Evolutionary conservation across 768 basidiomycete genomes (phyloP).

Genomic region (Lentinula raphanica): DNA sequence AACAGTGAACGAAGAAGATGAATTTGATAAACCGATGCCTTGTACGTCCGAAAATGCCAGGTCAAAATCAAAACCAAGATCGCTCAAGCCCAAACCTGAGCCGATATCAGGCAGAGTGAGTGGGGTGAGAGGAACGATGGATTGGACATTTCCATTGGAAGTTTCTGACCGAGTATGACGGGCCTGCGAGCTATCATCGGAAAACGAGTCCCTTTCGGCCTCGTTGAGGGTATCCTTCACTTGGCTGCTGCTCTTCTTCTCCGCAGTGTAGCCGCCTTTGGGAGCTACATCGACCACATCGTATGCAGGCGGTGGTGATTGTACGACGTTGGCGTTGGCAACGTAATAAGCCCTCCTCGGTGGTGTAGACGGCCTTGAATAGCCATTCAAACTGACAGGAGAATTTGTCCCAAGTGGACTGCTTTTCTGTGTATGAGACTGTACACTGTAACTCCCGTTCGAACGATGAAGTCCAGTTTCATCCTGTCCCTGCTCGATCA

Average conservation of each 20-base stretch:
- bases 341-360: slow-evolving; percentile 38
- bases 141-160: background rate
- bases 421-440: background rate
- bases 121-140: background rate
- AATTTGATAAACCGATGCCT: background rate
- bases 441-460: background rate
- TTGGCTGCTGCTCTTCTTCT: slow-evolving; percentile 1
- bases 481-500: background rate
- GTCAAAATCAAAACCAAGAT: background rate
- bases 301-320: slow-evolving; percentile 46
- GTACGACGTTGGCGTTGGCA: slow-evolving; percentile 26
- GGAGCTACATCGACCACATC: background rate
- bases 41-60: background rate
- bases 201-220: background rate
- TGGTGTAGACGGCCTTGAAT: slow-evolving; percentile 15
- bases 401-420: slow-evolving; percentile 2
- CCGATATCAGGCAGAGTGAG: slow-evolving; percentile 3
- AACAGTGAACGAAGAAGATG: slow-evolving; percentile 3
- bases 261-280: background rate
- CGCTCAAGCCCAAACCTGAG: background rate
- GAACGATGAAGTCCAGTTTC: background rate
- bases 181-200: background rate
- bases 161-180: background rate
- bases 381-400: slow-evolving; percentile 17
- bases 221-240: background rate